Conservation (phyloP, 108 stramenopile species). For the Discostella stelligeroides region DNA sequence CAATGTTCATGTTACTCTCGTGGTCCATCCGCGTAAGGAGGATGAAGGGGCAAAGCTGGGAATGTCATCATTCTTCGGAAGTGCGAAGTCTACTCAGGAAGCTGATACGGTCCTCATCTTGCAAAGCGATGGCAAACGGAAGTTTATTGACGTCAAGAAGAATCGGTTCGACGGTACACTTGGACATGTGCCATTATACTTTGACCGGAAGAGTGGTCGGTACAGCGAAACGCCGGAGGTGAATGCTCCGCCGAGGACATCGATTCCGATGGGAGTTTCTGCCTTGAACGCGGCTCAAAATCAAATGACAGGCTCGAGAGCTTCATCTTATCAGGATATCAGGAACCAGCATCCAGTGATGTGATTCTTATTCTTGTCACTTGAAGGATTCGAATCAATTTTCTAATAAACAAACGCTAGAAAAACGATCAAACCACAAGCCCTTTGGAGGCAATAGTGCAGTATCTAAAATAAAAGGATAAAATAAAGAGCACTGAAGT, state of each 20-base stretch:
- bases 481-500: no score
- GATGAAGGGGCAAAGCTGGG: conserved; percentile 77
- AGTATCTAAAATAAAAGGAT: no score
- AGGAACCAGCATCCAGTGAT: conserved; percentile 43
- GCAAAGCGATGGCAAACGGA: conserved; percentile 84
- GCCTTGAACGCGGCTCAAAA: conserved; percentile 24
- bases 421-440: no score
- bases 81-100: conserved; percentile 99
- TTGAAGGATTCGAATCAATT: no score
- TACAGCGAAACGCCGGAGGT: conserved; percentile 61
- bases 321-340: conserved; percentile 33
- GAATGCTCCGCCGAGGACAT: conserved; percentile 21
- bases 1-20: conserved; percentile 95
- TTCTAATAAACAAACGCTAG: no score
- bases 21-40: conserved; percentile 98
- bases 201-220: conserved; percentile 73
- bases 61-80: conserved; percentile 91
- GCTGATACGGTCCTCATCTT: conserved; percentile 98
- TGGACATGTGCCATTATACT: conserved; percentile 81
- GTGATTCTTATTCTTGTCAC: not conserved
- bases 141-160: conserved; percentile 96
- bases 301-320: not conserved
- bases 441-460: no score
- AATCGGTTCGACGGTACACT: conserved; percentile 96
- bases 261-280: conserved; percentile 26